A percentile compares a stretch with the other conserved stretches of the same genome.
These are phyloP conservation scores for Rosa chinensis DNA, from an alignment of 306 rosid genomes.

Conservation along the genomic window DNA sequence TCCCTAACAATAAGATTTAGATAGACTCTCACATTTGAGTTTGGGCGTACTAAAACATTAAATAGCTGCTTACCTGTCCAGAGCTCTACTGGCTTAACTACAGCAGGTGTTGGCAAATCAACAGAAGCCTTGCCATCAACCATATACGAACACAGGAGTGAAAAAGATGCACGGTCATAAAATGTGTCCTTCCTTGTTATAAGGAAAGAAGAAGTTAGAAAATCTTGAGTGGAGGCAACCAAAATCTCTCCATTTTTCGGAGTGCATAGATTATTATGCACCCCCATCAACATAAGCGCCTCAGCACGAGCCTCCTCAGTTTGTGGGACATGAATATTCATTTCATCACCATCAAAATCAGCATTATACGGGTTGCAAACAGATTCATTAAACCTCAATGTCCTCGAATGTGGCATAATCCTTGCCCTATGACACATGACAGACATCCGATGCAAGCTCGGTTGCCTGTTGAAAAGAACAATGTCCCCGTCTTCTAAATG, in stretches of 20 bases:
- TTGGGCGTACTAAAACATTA: slow-evolving; percentile 73
- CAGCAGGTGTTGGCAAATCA: slow-evolving; percentile 89
- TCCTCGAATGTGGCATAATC: slow-evolving; percentile 90
- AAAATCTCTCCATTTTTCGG: slow-evolving; percentile 96
- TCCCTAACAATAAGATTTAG: slow-evolving; percentile 79
- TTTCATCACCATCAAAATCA: slow-evolving; percentile 99
- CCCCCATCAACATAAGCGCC: slow-evolving; percentile 96
- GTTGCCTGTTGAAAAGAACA: slow-evolving; percentile 91
- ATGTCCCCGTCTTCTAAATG: slow-evolving; percentile 94
- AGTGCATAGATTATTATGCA: slow-evolving; percentile 91
- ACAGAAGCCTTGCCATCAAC: slow-evolving; percentile 78
- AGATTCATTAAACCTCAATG: slow-evolving; percentile 93
- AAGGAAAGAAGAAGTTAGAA: slow-evolving; percentile 88
- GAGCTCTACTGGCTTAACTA: slow-evolving; percentile 89
- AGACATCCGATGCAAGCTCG: slow-evolving; percentile 97
- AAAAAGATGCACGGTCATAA: slow-evolving; percentile 88
- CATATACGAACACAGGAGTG: slow-evolving; percentile 83
- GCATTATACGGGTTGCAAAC: slow-evolving; percentile 98
- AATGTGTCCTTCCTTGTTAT: slow-evolving; percentile 89
- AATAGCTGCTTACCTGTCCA: slow-evolving; percentile 97
- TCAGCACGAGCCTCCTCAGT: slow-evolving; percentile 99
- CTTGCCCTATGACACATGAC: slow-evolving; percentile 96
- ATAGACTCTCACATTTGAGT: slow-evolving; percentile 73
- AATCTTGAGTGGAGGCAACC: slow-evolving; percentile 97
- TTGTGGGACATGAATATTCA: slow-evolving; percentile 95